Percentiles rank a stretch among this genome's conserved stretches.
Conservation (phyloP, 164 flowering plant species). For the Euptelea pleiosperma region DNA sequence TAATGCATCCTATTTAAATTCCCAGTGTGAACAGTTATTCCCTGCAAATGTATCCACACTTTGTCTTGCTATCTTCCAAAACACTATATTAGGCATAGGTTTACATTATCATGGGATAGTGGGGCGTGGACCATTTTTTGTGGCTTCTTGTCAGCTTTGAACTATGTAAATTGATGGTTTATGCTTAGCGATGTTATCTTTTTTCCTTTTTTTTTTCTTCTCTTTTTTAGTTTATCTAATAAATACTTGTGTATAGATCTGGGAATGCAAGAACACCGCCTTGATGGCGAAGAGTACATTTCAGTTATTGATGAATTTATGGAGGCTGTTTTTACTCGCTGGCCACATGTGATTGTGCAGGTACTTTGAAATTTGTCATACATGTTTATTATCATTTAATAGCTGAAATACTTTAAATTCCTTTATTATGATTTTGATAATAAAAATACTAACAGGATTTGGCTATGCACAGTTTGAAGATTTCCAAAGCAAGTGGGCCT, state of each 20-base stretch:
- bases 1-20: background rate
- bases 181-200: background rate
- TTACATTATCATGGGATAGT: background rate
- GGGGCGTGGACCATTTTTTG: background rate
- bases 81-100: background rate
- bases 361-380: slow-evolving; percentile 25
- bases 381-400: background rate
- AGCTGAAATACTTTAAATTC: background rate
- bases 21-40: too few relatives aligned
- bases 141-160: too few relatives aligned
- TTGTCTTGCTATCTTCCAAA: background rate
- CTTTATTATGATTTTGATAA: background rate
- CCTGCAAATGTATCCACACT: too few relatives aligned
- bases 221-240: background rate
- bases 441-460: slow-evolving; percentile 10
- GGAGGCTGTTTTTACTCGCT: slow-evolving; percentile 99
- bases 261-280: slow-evolving; percentile 87
- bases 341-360: slow-evolving; percentile 99
- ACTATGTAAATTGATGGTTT: background rate
- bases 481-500: slow-evolving; percentile 99
- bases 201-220: background rate
- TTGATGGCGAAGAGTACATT: slow-evolving; percentile 92
- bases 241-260: slow-evolving; percentile 47
- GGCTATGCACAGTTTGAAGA: slow-evolving; percentile 78
- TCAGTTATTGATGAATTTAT: slow-evolving; percentile 92